Evolutionary conservation across 148 eudicot genomes (phyloP), one percentile per base, ranked within the genome.

Genomic region (Suaeda aralocaspica): DNA sequence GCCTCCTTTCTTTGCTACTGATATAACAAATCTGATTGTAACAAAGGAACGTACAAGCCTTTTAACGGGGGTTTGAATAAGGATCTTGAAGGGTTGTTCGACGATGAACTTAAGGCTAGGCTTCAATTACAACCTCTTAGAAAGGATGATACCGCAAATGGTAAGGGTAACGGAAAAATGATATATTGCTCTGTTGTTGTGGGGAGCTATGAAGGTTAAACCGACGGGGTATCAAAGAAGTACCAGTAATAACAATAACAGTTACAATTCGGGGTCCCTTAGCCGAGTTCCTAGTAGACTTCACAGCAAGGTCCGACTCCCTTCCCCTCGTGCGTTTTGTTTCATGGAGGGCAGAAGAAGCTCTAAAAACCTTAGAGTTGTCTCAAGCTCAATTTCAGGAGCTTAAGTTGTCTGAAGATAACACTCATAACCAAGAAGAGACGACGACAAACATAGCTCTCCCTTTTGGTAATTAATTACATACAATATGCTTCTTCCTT

Each of bases 171-270:
- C 25, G 69, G 31, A 13, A 58, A 36, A 16, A 44, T 42, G 66
- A 74, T 57, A 26, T 75, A 81, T 72, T 95, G 99, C 70, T 84
- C 85, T n/a, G n/a, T 6, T 95, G 99, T 71, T 95, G 99, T 85
- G 96, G 96, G 36, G 99, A 91, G 75, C 84, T 49, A 68, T 89
- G 84, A 91, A 88, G 74, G 65, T 59, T 55, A 89, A 74, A 72
- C 63, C 88, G 11, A 41, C 71, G 1, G 65, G 53, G 16, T 66
- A 76, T 45, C 85, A 82, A 67, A 78, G 68, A 31, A 57, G 67
- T 58, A 51, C 53, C 50, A 51, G 58, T 49, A 77, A 42, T 44
- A 60, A 18, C 21, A 39, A 6, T 25, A 41, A 29, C 21, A 39
- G 4, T 25, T 29, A 22, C 14, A 59, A 41, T 70, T 39, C 66